Base-by-base conservation (phyloP, 176 grass and related monocot species). In the Sorghum bicolor region DNA sequence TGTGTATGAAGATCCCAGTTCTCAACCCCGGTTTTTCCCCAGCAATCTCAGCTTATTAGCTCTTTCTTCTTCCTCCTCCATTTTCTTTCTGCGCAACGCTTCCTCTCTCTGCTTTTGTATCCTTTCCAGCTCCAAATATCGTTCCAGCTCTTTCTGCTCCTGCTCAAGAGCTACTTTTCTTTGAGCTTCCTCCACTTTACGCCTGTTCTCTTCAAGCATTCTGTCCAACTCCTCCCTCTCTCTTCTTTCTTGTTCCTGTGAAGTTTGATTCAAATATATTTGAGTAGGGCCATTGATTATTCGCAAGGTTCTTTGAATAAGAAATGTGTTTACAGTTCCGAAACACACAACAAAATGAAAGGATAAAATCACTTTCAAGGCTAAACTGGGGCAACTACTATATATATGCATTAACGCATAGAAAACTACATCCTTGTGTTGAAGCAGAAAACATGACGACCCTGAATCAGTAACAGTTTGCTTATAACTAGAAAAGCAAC, bases 101-200 rank as follows among this genome's bases (percentile, higher is more conserved):
- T 95, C 95, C 87, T 98, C 92, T 83, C 90, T 93, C 84, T 95
- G 88, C 58, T 91, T 95, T 38, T 95, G 96, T 78, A 98, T 91
- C 74, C 73, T 67, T 81, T 93, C 96, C 73, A 98, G 53, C 81
- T 98, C 96, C 87, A 93, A 72, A 88, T 93, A 90, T 48, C 89
- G 87, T 70, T 98, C 96, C 76, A 98, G 26, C 88, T 98, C 93
- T 88, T 93, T 92, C 74, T 95, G 82, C 34, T 98, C 80, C 53
- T 89, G 91, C 73, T 93, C 91, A 47, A 90, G 60, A 77, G 92
- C 96, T 80, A 82, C 91, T 86, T 88, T 95, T 80, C 79, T 93
- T 84, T 98, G 96, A 36, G 96, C 80, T 84, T 90, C 93, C 70
- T 98, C 96, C 45, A 98, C 96, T 86, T 92, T 98, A 25, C 82